Evolutionary conservation across 2,329 filamentous ascomycete genomes (phyloP).

Genomic region (Rhynchosporium agropyri): DNA sequence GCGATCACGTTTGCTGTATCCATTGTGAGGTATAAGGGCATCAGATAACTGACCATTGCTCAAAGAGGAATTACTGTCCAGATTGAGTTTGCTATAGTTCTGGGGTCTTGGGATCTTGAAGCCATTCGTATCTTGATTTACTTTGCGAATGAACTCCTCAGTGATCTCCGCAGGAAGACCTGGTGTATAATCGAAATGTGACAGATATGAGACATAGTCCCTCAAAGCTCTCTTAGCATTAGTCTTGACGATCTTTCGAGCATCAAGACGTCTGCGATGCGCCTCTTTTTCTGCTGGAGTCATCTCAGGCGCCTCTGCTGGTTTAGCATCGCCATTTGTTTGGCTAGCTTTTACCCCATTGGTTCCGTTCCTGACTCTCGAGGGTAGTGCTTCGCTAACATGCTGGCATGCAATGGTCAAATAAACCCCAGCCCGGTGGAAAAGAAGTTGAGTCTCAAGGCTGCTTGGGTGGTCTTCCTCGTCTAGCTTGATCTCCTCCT

Average conservation of each 20-base stretch:
- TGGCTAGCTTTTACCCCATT: constrained; percentile 33
- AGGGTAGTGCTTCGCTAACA: constrained; percentile 57
- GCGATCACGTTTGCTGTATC: constrained; percentile 39
- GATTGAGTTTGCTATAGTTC: constrained; percentile 34
- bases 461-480: constrained; percentile 73
- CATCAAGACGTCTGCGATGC: constrained; percentile 52
- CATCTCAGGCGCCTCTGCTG: constrained; percentile 37
- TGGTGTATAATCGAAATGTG: constrained; percentile 77
- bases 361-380: constrained; percentile 31
- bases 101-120: constrained; percentile 47
- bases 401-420: constrained; percentile 70
- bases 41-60: constrained; percentile 43
- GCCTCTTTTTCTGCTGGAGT: constrained; percentile 52
- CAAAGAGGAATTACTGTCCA: constrained; percentile 40
- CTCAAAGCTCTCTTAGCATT: constrained; percentile 76
- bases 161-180: constrained; percentile 42
- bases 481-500: constrained; percentile 53
- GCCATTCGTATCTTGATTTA: constrained; percentile 58
- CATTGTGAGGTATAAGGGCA: constrained; percentile 49
- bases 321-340: constrained; percentile 31
- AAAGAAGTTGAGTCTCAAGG: constrained; percentile 73
- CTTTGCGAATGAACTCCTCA: constrained; percentile 56
- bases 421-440: constrained; percentile 74
- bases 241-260: constrained; percentile 69
- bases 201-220: constrained; percentile 74